Conservation (phyloP, 768 basidiomycete genomes). For the Termitomyces sp. region DNA sequence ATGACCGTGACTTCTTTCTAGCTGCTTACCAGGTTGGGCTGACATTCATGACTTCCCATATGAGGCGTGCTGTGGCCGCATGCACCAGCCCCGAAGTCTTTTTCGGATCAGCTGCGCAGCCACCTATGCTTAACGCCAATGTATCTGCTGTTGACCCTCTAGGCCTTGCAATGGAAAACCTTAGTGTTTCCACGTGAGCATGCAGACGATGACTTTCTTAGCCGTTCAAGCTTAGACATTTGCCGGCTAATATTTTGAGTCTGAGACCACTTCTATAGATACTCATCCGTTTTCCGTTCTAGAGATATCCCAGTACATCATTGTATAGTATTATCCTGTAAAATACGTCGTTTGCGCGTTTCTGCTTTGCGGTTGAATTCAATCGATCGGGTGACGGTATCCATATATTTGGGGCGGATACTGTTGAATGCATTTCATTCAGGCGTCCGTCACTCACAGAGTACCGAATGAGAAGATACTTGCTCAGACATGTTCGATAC, state of each 20-base stretch:
- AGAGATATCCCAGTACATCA: slow-evolving; percentile 5
- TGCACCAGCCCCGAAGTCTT: slow-evolving; percentile 92
- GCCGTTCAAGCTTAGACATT: not conserved
- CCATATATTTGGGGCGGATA: not conserved
- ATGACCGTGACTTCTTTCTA: slow-evolving; percentile 21
- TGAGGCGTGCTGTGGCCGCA: slow-evolving; percentile 92
- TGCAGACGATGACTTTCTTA: not conserved
- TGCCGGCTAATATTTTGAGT: slow-evolving; percentile 1
- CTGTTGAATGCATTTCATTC: too few relatives aligned
- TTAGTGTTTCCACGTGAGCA: slow-evolving; percentile 21
- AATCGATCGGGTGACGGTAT: not conserved
- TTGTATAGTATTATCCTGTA: slow-evolving; percentile 7
- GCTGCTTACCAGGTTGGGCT: slow-evolving; percentile 97
- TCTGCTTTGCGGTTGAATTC: not conserved
- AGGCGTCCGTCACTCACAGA: too few relatives aligned
- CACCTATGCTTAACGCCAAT: slow-evolving; percentile 28
- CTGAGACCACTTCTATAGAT: not conserved
- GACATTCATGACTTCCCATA: slow-evolving; percentile 86
- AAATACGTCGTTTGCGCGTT: not conserved
- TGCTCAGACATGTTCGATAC: too few relatives aligned
- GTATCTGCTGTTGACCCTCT: slow-evolving; percentile 48
- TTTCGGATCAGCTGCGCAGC: slow-evolving; percentile 53
- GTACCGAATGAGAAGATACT: too few relatives aligned
- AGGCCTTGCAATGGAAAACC: slow-evolving; percentile 57
- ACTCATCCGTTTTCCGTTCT: not conserved